A percentile compares a stretch with the other conserved stretches of the same genome.
phyloP scores from a whole-genome alignment of 805 yeast genomes.

The Pichia sporocuriosa region DNA sequence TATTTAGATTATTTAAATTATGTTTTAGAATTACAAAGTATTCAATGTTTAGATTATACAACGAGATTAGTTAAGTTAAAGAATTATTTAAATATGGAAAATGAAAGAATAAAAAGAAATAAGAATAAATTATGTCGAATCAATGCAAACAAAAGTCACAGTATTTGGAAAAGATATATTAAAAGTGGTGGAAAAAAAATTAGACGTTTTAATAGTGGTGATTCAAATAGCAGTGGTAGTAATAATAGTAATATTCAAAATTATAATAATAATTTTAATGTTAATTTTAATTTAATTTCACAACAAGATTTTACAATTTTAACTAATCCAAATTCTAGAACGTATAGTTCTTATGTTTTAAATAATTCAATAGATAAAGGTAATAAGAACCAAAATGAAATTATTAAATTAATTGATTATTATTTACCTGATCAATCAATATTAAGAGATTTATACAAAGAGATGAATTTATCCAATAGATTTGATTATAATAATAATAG shows the following conservation, averaged over 20 bases:
- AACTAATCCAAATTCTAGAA: constrained; percentile 23
- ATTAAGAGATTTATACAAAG: constrained; percentile 9
- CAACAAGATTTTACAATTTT: constrained; percentile 28
- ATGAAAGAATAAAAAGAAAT: constrained; percentile 23
- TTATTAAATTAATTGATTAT: constrained; percentile 14
- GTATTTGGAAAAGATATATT: constrained; percentile 9
- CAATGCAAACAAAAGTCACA: constrained; percentile 5
- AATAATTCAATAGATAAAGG: constrained; percentile 18
- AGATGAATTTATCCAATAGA: constrained; percentile 7
- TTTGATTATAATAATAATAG: constrained; percentile 5
- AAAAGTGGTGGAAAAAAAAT: neutral
- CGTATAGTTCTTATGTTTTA: constrained; percentile 21
- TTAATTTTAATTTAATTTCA: constrained; percentile 2
- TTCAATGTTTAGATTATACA: constrained; percentile 23
- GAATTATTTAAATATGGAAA: constrained; percentile 20
- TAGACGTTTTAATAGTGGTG: neutral
- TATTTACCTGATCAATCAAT: constrained; percentile 13
- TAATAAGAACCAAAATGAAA: constrained; percentile 17
- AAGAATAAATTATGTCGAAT: constrained; percentile 16
- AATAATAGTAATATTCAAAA: neutral
- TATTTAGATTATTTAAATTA: constrained; percentile 22
- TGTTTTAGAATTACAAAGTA: constrained; percentile 22
- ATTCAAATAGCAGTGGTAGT: neutral
- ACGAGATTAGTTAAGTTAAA: constrained; percentile 29
- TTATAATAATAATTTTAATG: neutral